Percentiles rank a stretch among this genome's conserved stretches.
phyloP scores from a whole-genome alignment of 176 grass and related monocot species.

The Microstegium vimineum region DNA sequence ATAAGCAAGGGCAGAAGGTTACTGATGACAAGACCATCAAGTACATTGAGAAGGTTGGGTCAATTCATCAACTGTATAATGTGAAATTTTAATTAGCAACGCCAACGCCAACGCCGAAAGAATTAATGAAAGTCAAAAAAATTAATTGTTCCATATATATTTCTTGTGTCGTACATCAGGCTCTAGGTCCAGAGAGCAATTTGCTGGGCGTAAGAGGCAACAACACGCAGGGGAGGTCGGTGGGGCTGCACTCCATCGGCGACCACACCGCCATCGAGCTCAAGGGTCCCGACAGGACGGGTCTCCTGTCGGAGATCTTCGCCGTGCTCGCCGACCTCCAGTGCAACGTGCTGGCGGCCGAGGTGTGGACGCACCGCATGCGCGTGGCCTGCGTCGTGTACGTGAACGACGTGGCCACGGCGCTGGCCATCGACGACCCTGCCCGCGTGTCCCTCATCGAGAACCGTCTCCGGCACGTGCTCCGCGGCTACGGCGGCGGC shows the following conservation, averaged over 20 bases:
- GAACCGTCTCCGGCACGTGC: constrained; percentile 62
- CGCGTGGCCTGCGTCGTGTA: constrained; percentile 72
- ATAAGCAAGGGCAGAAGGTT: constrained; percentile 70
- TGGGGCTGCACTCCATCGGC: constrained; percentile 74
- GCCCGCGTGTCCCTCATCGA: constrained; percentile 40
- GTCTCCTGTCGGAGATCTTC: constrained; percentile 89
- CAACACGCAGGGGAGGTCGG: constrained; percentile 51
- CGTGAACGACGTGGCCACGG: constrained; percentile 73
- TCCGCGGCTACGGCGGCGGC: constrained; percentile 39
- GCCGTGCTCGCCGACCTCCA: constrained; percentile 66
- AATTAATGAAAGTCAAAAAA: neutral
- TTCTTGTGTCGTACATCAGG: constrained; percentile 44
- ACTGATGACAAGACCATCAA: constrained; percentile 77
- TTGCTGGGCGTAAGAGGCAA: constrained; percentile 33
- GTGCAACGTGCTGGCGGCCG: constrained; percentile 87
- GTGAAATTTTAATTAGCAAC: neutral
- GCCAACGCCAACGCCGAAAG: neutral
- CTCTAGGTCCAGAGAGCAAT: constrained; percentile 83
- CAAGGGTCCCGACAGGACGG: constrained; percentile 75
- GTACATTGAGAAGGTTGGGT: constrained; percentile 88
- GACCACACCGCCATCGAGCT: constrained; percentile 89
- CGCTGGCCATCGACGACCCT: constrained; percentile 44
- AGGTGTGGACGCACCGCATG: constrained; percentile 82
- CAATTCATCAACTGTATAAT: neutral
- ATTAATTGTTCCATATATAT: neutral